These are phyloP conservation scores for Nakaseomyces sp. DNA, from an alignment of 1,139 yeast genomes.

Conservation along the genomic window DNA sequence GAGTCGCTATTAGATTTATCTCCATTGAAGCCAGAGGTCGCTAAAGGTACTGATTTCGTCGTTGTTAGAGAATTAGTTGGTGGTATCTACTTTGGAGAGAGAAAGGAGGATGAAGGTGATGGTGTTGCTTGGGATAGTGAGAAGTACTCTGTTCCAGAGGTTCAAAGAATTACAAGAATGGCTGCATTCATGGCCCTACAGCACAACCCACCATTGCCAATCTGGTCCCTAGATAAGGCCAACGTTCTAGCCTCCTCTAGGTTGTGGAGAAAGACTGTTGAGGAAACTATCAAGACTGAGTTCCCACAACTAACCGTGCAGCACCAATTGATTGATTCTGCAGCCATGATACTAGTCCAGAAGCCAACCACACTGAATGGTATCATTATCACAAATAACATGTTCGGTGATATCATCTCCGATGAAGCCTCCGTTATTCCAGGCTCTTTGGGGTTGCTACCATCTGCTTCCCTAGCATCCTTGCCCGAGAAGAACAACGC, in stretches of 20 bases:
- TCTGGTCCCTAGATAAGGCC: constrained; percentile 96
- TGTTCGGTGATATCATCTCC: constrained; percentile 96
- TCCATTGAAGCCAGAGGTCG: constrained; percentile 77
- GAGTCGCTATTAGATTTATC: constrained; percentile 77
- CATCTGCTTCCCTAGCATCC: constrained; percentile 93
- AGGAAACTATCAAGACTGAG: constrained; percentile 71
- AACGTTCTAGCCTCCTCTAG: constrained; percentile 93
- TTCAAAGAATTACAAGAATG: constrained; percentile 92
- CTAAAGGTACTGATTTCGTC: constrained; percentile 79
- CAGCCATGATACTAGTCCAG: constrained; percentile 94
- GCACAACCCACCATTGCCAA: constrained; percentile 83
- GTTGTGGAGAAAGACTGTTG: constrained; percentile 91
- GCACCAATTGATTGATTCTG: constrained; percentile 95
- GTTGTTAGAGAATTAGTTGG: constrained; percentile 97
- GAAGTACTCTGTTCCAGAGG: constrained; percentile 81
- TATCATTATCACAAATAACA: constrained; percentile 81
- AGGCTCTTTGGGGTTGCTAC: constrained; percentile 89
- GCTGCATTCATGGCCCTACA: constrained; percentile 95
- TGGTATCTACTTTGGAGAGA: constrained; percentile 93
- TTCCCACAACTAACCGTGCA: constrained; percentile 80
- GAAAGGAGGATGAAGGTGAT: constrained; percentile 82
- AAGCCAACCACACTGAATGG: constrained; percentile 88
- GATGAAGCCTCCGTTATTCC: constrained; percentile 98
- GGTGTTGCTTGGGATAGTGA: constrained; percentile 92
- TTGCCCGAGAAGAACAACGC: constrained; percentile 90